Evolutionary conservation across 1,139 yeast species (phyloP), one percentile per base, ranked within the genome.

Genomic region (Debaryomyces sp.): DNA sequence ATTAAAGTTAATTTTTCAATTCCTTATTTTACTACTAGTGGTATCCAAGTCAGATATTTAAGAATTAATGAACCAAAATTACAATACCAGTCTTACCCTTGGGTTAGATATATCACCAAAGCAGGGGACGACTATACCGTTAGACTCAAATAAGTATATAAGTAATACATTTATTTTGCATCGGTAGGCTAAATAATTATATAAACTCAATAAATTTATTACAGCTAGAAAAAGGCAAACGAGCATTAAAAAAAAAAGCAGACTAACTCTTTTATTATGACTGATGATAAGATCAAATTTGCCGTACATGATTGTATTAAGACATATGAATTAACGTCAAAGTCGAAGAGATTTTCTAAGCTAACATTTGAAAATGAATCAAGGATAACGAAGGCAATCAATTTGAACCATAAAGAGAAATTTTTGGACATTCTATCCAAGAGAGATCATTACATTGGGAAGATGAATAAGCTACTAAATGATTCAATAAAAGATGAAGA

Each of bases 11-110:
- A 89, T 62, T 94, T 94, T 64, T 90, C 89, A 60, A 92, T 94
- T 66, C 99, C 98, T 27, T 95, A 95, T 66, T 94, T 91, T 67
- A 95, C 97, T n/a, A 92, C 98, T 5, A 85, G 95, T 49, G 99
- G 99, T 12, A 88, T 94, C 55, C 99, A 94, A 68, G 98, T 94
- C 37, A 85, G 96, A 55, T 94, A 94, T 67, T 81, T 94, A 64
- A 85, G 91, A 63, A 91, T 94, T 58, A 89, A 90, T 60, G 99
- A 94, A 72, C 97, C 99, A 24, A 91, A 89, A 68, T 71, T 94
- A 64, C 96, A 92, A 67, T 94, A 94, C 68, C 97, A 92, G 63
- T 87, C 96, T 53, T 91, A 91, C 64, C 99, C 99, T 2, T 94
- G 98, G 96, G 99, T 94, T 8, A 81, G 99, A 56, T 94, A 94